A percentile compares a stretch with the other conserved stretches of the same genome.
Evolutionary conservation across 352 stramenopile species (phyloP).

Genomic region (Globisporangium acanthophoron): DNA sequence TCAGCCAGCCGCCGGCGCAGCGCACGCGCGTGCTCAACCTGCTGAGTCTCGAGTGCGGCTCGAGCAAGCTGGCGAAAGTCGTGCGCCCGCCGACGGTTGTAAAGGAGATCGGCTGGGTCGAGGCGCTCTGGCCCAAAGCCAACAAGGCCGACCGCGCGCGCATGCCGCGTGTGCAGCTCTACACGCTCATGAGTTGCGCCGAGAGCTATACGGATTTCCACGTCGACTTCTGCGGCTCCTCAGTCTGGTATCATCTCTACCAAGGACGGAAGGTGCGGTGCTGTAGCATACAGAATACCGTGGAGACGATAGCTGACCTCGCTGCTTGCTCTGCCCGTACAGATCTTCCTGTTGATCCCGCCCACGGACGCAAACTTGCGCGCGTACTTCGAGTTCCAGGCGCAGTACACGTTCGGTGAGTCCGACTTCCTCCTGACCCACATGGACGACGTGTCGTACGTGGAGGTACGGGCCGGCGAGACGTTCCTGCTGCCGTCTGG

Average conservation of each 20-base stretch:
- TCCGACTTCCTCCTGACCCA: constrained; percentile 21
- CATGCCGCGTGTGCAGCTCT: constrained; percentile 23
- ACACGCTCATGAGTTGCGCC: constrained; percentile 37
- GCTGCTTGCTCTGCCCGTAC: background rate
- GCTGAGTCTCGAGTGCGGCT: constrained; percentile 32
- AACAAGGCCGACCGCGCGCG: constrained; percentile 13
- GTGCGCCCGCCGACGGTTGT: constrained; percentile 27
- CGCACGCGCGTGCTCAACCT: constrained; percentile 27
- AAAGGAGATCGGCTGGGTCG: constrained; percentile 36
- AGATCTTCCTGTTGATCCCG: constrained; percentile 38
- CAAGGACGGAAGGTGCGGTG: constrained; percentile 25
- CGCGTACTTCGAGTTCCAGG: constrained; percentile 24
- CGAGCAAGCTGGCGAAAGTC: constrained; percentile 23
- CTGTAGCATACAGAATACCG: background rate
- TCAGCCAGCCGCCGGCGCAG: constrained; percentile 10
- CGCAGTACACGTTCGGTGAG: constrained; percentile 16
- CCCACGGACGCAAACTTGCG: constrained; percentile 29
- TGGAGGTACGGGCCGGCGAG: constrained; percentile 27
- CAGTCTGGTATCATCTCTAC: constrained; percentile 42
- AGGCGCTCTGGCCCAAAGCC: constrained; percentile 23
- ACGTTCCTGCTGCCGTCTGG: constrained; percentile 40
- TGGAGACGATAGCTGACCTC: background rate
- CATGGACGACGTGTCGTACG: constrained; percentile 22
- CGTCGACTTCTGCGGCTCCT: constrained; percentile 40
- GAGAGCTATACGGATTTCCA: constrained; percentile 43